phyloP scores from a whole-genome alignment of 208 protist genomes.

The Crithidia fasciculata region DNA sequence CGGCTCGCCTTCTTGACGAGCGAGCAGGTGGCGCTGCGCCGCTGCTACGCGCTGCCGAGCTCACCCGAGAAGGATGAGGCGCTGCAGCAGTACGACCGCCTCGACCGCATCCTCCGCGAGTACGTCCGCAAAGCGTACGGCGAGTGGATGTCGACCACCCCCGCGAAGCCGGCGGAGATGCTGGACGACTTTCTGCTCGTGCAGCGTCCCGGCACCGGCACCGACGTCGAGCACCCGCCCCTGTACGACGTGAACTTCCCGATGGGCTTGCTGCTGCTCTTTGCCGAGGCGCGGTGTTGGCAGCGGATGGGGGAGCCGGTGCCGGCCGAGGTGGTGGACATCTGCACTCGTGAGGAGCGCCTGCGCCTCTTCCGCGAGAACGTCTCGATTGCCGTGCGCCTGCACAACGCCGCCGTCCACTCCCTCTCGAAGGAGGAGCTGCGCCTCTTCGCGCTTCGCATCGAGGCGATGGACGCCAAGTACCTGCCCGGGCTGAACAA shows the following conservation, averaged over 20 bases:
- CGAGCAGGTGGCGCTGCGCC: constrained; percentile 59
- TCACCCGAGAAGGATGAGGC: constrained; percentile 87
- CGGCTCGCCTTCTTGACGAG: constrained; percentile 60
- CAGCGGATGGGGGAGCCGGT: constrained; percentile 89
- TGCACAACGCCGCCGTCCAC: constrained; percentile 95
- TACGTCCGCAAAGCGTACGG: constrained; percentile 74
- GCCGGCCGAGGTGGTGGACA: constrained; percentile 84
- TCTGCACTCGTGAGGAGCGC: constrained; percentile 90
- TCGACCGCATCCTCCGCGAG: constrained; percentile 86
- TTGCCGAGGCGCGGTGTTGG: constrained; percentile 96
- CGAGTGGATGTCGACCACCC: constrained; percentile 81
- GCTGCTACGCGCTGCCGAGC: constrained; percentile 86
- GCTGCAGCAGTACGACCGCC: constrained; percentile 67
- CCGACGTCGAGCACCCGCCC: constrained; percentile 51
- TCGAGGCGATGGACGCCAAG: constrained; percentile 92
- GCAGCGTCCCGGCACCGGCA: constrained; percentile 55
- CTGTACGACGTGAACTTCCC: constrained; percentile 96
- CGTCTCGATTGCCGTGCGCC: constrained; percentile 94
- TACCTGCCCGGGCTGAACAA: constrained; percentile 93
- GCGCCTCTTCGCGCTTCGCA: constrained; percentile 93
- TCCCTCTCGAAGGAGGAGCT: constrained; percentile 91
- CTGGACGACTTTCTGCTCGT: constrained; percentile 90
- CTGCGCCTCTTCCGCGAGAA: constrained; percentile 96
- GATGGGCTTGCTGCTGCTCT: constrained; percentile 91
- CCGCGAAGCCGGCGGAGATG: constrained; percentile 71